Base-by-base conservation (phyloP, 2,329 filamentous ascomycete species). In the Penicillium sp. region DNA sequence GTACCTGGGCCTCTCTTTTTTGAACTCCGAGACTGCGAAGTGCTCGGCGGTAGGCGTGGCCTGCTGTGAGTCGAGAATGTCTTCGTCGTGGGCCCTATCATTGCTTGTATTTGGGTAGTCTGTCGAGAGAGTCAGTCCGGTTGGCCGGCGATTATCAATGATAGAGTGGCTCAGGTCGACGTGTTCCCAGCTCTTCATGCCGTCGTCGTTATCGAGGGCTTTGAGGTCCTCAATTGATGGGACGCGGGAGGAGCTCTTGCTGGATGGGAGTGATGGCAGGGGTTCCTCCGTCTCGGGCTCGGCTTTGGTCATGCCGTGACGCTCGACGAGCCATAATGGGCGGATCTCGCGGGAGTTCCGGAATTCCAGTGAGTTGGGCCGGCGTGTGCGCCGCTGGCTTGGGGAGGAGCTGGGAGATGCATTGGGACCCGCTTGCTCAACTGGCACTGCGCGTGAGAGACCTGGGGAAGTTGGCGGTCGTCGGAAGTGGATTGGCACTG, bases 321-420 rank as follows among this genome's bases (percentile, higher is more conserved):
- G 83, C 67, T 95, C 88, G 6, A 95, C 81, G 18, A 95, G 82
- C 69, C 88, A 92, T 8, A 96, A 73, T 0, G 91, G 91, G 58
- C 87, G 84, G 61, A 91, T 85, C 64, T 93, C 89, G 46, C 80
- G 80, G 14, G 69, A 73, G 30, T 69, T 70, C 52, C 72, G 75
- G 62, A 80, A 80, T 53, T 81, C 77, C 4, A 72, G 71, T 1
- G 78, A 81, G 44, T 69, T 72, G 0, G 74, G 69, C 30, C 78
- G 75, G 38, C 68, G 66, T 53, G 77, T 74, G 28, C 75, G 71
- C 11, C 66, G 53, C 39, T 65, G 64, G n/a, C 64, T 68, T 22
- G 76, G 76, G 7, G 76, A 77, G 7, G 76, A 77, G 14, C 56
- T 66, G n/a, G 68, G 68, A 27, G 69, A 62, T 11, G 62, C 59